Conservation (phyloP, 345 rosid genomes). For the Cardamine occulta region DNA sequence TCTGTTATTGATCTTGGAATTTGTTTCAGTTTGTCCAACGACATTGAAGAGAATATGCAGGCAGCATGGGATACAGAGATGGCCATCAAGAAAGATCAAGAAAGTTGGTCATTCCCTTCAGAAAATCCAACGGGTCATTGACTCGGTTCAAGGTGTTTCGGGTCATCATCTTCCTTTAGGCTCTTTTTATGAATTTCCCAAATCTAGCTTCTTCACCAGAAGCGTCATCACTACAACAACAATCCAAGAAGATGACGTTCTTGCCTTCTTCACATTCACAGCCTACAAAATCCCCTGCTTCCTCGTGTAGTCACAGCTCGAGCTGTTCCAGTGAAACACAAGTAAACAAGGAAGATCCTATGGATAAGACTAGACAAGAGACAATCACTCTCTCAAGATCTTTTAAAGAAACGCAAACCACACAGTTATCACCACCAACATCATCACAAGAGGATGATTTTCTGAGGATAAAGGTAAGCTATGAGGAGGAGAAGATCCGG, state of each 20-base stretch:
- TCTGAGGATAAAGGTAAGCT: slow-evolving; percentile 66
- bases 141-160: slow-evolving; percentile 77
- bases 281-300: slow-evolving; percentile 48
- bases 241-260: slow-evolving; percentile 14
- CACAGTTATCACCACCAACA: slow-evolving; percentile 35
- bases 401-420: slow-evolving; percentile 40
- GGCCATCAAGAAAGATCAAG: slow-evolving; percentile 98
- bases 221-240: slow-evolving; percentile 38
- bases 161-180: slow-evolving; percentile 63
- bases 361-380: slow-evolving; percentile 42
- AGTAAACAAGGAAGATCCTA: slow-evolving; percentile 42
- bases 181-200: slow-evolving; percentile 74
- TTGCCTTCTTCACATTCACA: slow-evolving; percentile 34
- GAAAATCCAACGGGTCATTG: slow-evolving; percentile 78
- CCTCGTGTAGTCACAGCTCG: slow-evolving; percentile 78
- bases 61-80: slow-evolving; percentile 80
- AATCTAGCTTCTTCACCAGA: slow-evolving; percentile 68
- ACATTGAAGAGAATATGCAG: slow-evolving; percentile 94
- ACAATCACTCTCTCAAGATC: slow-evolving; percentile 50
- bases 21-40: slow-evolving; percentile 86
- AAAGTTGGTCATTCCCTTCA: slow-evolving; percentile 89
- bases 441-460: slow-evolving; percentile 54
- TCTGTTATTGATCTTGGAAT: slow-evolving; percentile 25
- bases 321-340: slow-evolving; percentile 66
- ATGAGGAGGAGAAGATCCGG: slow-evolving; percentile 68